Conservation (phyloP, 2,329 filamentous ascomycete genomes). For the Aureobasidium sp. region DNA sequence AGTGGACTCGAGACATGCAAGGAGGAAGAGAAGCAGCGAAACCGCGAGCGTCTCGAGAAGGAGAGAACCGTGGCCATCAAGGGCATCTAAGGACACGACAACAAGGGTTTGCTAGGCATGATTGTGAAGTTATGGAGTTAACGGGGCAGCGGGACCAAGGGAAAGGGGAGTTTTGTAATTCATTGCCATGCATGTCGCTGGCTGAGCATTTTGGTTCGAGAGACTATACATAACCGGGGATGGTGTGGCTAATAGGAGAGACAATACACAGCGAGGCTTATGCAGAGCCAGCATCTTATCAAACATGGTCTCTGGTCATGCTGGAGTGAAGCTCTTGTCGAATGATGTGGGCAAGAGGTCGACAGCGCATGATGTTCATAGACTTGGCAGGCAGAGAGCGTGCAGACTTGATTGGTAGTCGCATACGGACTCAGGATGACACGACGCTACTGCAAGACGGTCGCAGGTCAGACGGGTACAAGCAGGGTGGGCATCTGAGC, state of each 20-base stretch:
- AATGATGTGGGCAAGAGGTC: background rate
- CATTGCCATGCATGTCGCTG: background rate
- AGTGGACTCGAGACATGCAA: constrained; percentile 92
- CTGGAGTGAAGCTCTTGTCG: background rate
- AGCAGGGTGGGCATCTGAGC: background rate
- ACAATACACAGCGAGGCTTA: background rate
- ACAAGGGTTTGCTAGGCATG: background rate
- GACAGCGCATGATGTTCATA: background rate
- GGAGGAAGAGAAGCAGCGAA: constrained; percentile 91
- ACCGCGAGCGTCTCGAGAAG: constrained; percentile 83
- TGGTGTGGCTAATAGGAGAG: background rate
- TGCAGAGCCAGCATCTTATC: background rate
- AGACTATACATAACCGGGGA: constrained; percentile 2
- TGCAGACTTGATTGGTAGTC: constrained; percentile 14
- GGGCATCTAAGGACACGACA: constrained; percentile 54
- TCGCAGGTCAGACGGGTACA: background rate
- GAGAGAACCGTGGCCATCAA: constrained; percentile 93
- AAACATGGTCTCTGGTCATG: background rate
- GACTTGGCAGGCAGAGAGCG: constrained; percentile 3
- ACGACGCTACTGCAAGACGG: background rate
- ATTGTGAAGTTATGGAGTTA: background rate
- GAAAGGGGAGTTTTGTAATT: background rate
- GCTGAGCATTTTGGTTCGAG: background rate
- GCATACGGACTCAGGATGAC: background rate
- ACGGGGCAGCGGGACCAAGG: background rate